Base-by-base conservation (phyloP, 768 basidiomycete species). In the Trametes cingulata region DNA sequence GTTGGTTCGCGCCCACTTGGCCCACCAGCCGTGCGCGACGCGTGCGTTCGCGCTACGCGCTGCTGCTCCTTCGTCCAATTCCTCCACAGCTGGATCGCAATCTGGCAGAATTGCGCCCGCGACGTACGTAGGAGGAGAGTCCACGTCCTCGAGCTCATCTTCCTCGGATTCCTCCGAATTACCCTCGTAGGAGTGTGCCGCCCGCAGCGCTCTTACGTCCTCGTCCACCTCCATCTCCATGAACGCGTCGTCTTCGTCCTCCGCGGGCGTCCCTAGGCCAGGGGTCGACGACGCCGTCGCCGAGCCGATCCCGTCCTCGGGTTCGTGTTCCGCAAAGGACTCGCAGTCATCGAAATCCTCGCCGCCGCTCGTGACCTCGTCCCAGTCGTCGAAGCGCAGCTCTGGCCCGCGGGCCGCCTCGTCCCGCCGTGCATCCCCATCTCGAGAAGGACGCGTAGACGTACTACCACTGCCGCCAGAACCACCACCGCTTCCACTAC, bases 1-100 rank as follows among this genome's bases (percentile, higher is more conserved):
- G 25, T 41, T 69, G 43, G 67, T 73, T 59, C 75, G 66, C 24
- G 78, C 77, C 82, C 82, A 86, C 54, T 75, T 76, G 10, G 78
- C 73, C 75, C 79, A 76, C 85, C 85, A 77, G 19, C 82, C 85
- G 46, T 71, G 73, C 43, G 75, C 77, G n/a, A 77, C 76, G 20
- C 59, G 58, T 17, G 62, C 71, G 36, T 66, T 71, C 52, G 75
- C 75, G 54, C 72, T 65, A 58, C 69, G 73, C 57, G 65, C 63
- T 49, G 61, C 36, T 3, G 61, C 41, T n/a, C 57, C 63, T 50
- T 59, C 19, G 61, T 48, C 60, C 54, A 17, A 42, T n/a, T 46
- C 33, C 25, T 54, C 54, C 29, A 33, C 29, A 33, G 29, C 29
- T 10, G 6, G 29, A 33, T n/a, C n/a, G n/a, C n/a, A n/a, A n/a